Conservation (phyloP, 2,329 filamentous ascomycete genomes). For the Paecilomyces fulvus region DNA sequence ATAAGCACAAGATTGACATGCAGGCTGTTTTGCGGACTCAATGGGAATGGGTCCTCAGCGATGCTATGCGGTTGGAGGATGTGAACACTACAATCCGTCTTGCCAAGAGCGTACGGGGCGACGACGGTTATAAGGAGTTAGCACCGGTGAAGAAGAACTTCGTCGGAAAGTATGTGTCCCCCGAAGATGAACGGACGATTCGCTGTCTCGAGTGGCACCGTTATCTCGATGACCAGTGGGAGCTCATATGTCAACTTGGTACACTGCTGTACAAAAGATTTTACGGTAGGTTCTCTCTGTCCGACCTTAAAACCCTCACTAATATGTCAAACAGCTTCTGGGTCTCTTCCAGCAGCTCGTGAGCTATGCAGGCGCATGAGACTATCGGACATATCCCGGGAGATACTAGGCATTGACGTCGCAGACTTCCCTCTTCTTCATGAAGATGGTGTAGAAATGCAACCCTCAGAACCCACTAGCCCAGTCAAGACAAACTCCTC, state of each 20-base stretch:
- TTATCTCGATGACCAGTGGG: conserved; percentile 63
- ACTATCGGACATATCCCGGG: conserved; percentile 39
- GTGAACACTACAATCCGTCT: conserved; percentile 20
- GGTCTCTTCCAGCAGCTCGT: conserved; percentile 46
- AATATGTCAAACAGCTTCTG: conserved; percentile 19
- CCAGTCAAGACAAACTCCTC: conserved; percentile 22
- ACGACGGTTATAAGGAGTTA: conserved; percentile 43
- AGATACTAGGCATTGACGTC: conserved; percentile 32
- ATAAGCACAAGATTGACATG: conserved; percentile 63
- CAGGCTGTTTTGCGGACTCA: conserved; percentile 66
- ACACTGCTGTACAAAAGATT: conserved; percentile 74
- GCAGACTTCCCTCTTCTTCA: conserved; percentile 15
- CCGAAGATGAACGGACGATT: conserved; percentile 64
- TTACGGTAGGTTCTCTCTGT: conserved; percentile 56
- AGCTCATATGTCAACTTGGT: conserved; percentile 59
- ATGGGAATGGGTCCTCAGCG: conserved; percentile 37
- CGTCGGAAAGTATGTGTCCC: conserved; percentile 53
- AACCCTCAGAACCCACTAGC: conserved; percentile 20
- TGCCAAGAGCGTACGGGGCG: conserved; percentile 43
- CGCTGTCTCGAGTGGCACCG: conserved; percentile 78
- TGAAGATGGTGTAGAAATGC: conserved; percentile 15
- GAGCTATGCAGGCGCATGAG: conserved; percentile 44
- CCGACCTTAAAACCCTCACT: conserved; percentile 8
- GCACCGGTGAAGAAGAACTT: conserved; percentile 63
- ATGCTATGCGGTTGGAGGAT: conserved; percentile 26